Percentiles rank a stretch among this genome's conserved stretches.
Conservation (phyloP, 305 asterid genomes). For the Stenogyne calaminthoides region DNA sequence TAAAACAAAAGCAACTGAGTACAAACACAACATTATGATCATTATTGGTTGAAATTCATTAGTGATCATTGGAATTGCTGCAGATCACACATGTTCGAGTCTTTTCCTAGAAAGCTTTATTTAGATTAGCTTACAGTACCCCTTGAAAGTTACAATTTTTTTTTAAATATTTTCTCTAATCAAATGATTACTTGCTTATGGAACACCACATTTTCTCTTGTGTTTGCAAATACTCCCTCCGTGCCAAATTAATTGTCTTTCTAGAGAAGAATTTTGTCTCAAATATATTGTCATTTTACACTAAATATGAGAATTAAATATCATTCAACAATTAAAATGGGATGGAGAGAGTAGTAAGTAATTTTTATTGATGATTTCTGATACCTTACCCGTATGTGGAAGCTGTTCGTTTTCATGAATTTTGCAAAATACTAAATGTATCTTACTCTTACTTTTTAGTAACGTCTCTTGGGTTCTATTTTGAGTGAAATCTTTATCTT, state of each 20-base stretch:
- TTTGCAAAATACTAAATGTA: background rate
- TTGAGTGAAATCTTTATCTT: conserved; percentile 24
- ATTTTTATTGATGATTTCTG: background rate
- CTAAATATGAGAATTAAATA: too few species aligned
- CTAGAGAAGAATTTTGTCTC: too few species aligned
- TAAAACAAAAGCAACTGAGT: background rate
- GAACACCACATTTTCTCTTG: conserved; percentile 1
- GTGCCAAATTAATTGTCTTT: too few species aligned
- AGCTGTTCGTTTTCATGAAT: conserved; percentile 2
- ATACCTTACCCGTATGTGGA: background rate
- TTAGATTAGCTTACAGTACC: background rate
- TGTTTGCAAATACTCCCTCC: background rate
- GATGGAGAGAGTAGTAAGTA: background rate
- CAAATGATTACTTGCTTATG: background rate
- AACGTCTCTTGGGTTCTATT: conserved; percentile 6
- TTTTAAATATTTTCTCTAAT: background rate
- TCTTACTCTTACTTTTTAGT: background rate
- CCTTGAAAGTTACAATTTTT: background rate
- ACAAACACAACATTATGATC: background rate
- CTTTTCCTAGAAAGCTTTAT: conserved; percentile 11
- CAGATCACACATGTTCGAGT: conserved; percentile 8
- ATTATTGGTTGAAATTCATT: background rate
- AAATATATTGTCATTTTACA: too few species aligned
- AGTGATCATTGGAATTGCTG: background rate
- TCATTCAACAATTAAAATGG: too few species aligned